phyloP scores from a whole-genome alignment of 257 asterid genomes.

The Oldenlandia corymbosa region DNA sequence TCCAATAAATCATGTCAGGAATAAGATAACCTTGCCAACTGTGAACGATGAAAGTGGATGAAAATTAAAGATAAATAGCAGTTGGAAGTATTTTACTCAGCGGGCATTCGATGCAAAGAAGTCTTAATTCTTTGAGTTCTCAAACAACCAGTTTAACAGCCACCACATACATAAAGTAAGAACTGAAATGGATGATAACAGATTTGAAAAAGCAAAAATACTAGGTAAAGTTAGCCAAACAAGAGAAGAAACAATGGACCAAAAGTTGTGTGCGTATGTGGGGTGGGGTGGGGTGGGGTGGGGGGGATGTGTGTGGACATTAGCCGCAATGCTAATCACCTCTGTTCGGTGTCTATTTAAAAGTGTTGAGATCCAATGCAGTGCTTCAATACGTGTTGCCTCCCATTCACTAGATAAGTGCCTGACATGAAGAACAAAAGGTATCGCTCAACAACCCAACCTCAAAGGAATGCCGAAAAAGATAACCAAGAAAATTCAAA shows the following conservation, averaged over 20 bases:
- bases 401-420: slow-evolving; percentile 92
- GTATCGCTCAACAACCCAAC: neutral
- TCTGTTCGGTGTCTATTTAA: slow-evolving; percentile 63
- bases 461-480: slow-evolving; percentile 1
- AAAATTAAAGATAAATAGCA: neutral
- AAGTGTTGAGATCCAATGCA: slow-evolving; percentile 84
- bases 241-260: neutral
- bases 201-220: neutral
- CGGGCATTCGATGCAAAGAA: neutral
- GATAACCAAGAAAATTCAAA: neutral
- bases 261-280: no score
- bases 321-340: slow-evolving; percentile 35
- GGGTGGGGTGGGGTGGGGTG: no score
- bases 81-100: neutral
- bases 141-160: neutral
- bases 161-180: neutral
- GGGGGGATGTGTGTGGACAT: no score
- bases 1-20: neutral
- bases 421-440: slow-evolving; percentile 36
- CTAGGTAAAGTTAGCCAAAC: neutral
- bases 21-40: neutral
- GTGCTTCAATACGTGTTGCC: slow-evolving; percentile 97
- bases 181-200: neutral
- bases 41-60: neutral
- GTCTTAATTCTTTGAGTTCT: neutral